Evolutionary conservation across 2,329 filamentous ascomycete species (phyloP).

Genomic region (Trematosphaeria pertusa): DNA sequence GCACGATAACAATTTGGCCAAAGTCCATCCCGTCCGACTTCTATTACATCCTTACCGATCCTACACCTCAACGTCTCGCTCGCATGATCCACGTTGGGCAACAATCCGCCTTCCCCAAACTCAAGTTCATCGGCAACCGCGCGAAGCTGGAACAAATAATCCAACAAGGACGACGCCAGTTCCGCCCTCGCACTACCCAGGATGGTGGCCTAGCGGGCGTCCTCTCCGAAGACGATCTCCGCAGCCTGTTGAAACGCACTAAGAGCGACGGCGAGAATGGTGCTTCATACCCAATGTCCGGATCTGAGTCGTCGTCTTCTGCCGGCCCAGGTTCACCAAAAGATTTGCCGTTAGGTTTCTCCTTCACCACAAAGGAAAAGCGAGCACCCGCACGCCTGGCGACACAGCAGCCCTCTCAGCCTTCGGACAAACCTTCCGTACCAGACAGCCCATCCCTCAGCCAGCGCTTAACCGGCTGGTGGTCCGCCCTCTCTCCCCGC

Average conservation of each 20-base stretch:
- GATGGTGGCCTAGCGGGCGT: constrained; percentile 46
- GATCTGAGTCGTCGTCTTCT: constrained; percentile 40
- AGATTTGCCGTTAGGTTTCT: constrained; percentile 36
- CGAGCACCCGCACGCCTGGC: constrained; percentile 15
- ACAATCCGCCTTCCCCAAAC: constrained; percentile 86
- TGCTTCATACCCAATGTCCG: constrained; percentile 28
- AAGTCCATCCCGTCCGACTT: constrained; percentile 82
- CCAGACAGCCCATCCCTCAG: constrained; percentile 40
- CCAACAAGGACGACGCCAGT: constrained; percentile 61
- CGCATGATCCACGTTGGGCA: constrained; percentile 91
- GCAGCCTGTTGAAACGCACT: constrained; percentile 45
- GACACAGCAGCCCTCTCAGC: constrained; percentile 5
- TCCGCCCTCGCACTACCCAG: constrained; percentile 38
- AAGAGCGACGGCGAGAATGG: constrained; percentile 26
- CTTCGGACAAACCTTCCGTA: constrained; percentile 1
- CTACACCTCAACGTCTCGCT: constrained; percentile 74
- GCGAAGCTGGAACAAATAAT: constrained; percentile 80
- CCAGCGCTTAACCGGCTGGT: constrained; percentile 46
- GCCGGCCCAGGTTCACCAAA: constrained; percentile 38
- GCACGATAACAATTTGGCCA: constrained; percentile 96
- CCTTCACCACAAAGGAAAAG: constrained; percentile 31
- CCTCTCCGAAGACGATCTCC: constrained; percentile 57
- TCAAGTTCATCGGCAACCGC: constrained; percentile 89
- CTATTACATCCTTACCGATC: constrained; percentile 84
- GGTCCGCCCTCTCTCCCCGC: constrained; percentile 37